Conservation (phyloP, 106 monocot species). For the Cymbidium sinense region DNA sequence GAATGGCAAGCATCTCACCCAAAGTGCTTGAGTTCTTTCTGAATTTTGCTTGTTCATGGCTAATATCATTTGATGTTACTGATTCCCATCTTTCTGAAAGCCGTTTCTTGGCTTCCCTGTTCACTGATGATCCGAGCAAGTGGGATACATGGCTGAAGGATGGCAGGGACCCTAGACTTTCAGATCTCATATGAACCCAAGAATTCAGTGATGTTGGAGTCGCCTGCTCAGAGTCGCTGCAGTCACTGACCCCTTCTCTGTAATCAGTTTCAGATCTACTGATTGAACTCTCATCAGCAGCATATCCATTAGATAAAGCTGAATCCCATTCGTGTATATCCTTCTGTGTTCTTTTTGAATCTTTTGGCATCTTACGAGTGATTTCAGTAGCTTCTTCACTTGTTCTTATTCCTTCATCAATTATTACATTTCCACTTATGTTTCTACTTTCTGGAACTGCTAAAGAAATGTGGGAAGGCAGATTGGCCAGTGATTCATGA, state of each 20-base stretch:
- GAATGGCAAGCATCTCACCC: constrained; percentile 72
- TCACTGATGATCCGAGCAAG: constrained; percentile 73
- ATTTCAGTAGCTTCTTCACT: constrained; percentile 49
- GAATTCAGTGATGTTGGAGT: constrained; percentile 55
- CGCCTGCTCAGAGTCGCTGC: constrained; percentile 44
- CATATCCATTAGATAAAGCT: constrained; percentile 54
- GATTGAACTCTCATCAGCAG: constrained; percentile 68
- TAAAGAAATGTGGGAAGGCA: constrained; percentile 9
- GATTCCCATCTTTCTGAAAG: constrained; percentile 76
- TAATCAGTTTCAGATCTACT: constrained; percentile 49
- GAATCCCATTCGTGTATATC: constrained; percentile 55
- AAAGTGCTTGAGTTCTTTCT: constrained; percentile 59
- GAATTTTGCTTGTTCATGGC: constrained; percentile 34
- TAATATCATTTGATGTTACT: constrained; percentile 28
- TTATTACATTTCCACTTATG: constrained; percentile 4
- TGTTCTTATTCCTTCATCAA: constrained; percentile 17
- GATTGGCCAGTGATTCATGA: constrained; percentile 12
- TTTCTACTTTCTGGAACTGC: constrained; percentile 8
- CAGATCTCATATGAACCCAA: constrained; percentile 41
- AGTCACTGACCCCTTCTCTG: constrained; percentile 33
- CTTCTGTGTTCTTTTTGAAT: constrained; percentile 22
- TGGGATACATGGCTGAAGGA: constrained; percentile 41
- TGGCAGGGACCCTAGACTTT: constrained; percentile 46
- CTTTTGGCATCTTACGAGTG: constrained; percentile 38
- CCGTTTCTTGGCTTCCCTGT: constrained; percentile 79